Evolutionary conservation across 371 early-diverging fungal species (phyloP).

Genomic region (Rhizopus stolonifer): DNA sequence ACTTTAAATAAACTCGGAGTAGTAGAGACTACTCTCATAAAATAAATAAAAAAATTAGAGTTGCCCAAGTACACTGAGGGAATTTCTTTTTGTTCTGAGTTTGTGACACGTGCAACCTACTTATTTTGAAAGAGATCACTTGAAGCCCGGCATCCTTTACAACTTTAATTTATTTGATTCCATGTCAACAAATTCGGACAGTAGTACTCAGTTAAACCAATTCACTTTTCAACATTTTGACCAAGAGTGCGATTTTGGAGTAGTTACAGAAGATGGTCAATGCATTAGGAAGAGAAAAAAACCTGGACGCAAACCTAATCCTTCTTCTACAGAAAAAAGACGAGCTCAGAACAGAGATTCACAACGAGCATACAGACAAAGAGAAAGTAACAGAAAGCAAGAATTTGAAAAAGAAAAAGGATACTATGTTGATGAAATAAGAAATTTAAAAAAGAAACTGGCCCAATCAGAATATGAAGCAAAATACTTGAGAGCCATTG

Average conservation of each 20-base stretch:
- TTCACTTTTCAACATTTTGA: constrained; percentile 25
- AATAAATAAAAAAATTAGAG: too few relatives aligned
- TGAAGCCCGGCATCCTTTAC: too few relatives aligned
- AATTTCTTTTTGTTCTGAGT: too few relatives aligned
- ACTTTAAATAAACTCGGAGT: too few relatives aligned
- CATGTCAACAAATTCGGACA: neutral
- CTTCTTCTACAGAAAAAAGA: constrained; percentile 23
- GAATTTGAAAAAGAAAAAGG: constrained; percentile 30
- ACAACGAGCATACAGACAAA: constrained; percentile 24
- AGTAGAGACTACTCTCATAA: too few relatives aligned
- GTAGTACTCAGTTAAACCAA: neutral
- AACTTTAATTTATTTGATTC: too few relatives aligned
- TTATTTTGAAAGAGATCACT: too few relatives aligned
- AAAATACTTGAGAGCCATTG: constrained; percentile 38
- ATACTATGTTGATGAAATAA: neutral
- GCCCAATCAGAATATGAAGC: constrained; percentile 34
- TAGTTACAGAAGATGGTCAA: constrained; percentile 25
- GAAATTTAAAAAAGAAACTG: constrained; percentile 18
- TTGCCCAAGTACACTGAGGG: too few relatives aligned
- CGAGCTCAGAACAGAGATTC: constrained; percentile 28
- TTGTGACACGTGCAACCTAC: too few relatives aligned
- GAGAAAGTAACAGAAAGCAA: constrained; percentile 24
- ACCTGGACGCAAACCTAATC: constrained; percentile 31
- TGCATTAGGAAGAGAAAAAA: constrained; percentile 22
- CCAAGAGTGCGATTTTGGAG: constrained; percentile 26